Conservation (phyloP, 345 rosid species). For the Euclidium syriacum region DNA sequence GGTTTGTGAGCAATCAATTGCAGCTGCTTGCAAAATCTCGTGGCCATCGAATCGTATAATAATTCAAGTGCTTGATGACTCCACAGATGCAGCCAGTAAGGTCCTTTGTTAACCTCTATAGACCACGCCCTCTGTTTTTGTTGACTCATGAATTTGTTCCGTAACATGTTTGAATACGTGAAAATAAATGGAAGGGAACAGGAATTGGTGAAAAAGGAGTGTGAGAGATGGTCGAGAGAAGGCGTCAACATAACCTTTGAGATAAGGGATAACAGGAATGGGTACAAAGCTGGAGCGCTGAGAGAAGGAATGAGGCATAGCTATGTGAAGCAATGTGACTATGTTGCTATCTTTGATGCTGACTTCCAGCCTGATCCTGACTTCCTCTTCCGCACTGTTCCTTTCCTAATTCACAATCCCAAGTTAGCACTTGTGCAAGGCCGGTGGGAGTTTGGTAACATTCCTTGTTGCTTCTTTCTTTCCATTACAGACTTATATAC, state of each 20-base stretch:
- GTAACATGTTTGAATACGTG: conserved; percentile 20
- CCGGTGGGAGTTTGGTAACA: conserved; percentile 37
- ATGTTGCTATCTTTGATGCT: conserved; percentile 36
- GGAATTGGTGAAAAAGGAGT: conserved; percentile 31
- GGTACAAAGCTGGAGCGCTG: conserved; percentile 32
- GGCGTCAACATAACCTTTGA: conserved; percentile 32
- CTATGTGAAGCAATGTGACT: conserved; percentile 35
- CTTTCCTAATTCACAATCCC: conserved; percentile 33
- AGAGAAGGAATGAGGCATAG: conserved; percentile 37
- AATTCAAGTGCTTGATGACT: conserved; percentile 66
- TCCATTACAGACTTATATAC: background rate
- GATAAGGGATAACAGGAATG: conserved; percentile 33
- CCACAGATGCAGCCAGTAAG: conserved; percentile 59
- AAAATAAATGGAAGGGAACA: conserved; percentile 25
- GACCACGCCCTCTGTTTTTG: background rate
- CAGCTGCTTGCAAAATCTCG: conserved; percentile 56
- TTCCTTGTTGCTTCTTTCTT: background rate
- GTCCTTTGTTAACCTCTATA: conserved; percentile 35
- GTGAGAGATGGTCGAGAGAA: conserved; percentile 32
- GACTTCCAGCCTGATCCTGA: conserved; percentile 37
- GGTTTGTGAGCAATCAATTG: conserved; percentile 62
- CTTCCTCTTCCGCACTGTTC: conserved; percentile 32
- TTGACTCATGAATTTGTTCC: background rate
- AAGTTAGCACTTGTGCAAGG: conserved; percentile 34
- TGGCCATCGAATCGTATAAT: conserved; percentile 59